Base-by-base conservation (phyloP, 306 rosid genomes). In the Ceratonia siliqua region DNA sequence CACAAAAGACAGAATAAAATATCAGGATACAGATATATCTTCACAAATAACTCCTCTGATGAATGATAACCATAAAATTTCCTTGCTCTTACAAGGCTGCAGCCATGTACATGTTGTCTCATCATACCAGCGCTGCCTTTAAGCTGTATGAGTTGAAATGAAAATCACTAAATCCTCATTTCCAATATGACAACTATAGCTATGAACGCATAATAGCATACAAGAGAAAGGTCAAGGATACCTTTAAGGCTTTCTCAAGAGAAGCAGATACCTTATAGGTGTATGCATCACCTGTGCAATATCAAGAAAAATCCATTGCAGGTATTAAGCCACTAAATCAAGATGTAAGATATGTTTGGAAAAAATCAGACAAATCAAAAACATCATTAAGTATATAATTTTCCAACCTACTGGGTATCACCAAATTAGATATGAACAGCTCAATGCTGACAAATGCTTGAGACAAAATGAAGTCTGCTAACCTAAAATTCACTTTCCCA, bases 211-310 rank as follows among this genome's bases (percentile, higher is more conserved):
- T 36, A 50, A 38, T 32, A 46, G 17, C 68, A 72, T 71, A 20
- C 43, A 72, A 35, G 10, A 62, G 78, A 59, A 33, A 67, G 73
- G 5, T 12, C 17, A 77, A 72, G 43, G 68, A 80, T 88, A 88
- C 98, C 97, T 94, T 86, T 84, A 94, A 83, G 43, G 96, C 94
- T 80, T 85, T 91, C 90, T 94, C 98, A 25, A 94, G 85, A 59
- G 88, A 86, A 61, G 85, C 83, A 80, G 96, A 79, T 11, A 89
- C 57, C 54, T 52, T 76, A 75, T 81, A 79, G 57, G 84, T 81
- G 83, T 81, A 89, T 10, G 86, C 85, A 84, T 87, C 90, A 58
- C 87, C 98, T 88, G 63, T 66, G 61, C 61, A 78, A 57, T 76
- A 77, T 50, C 72, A 63, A 43, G n/a, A 48, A 70, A 70, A 56